Evolutionary conservation across 192 early-diverging fungal species (phyloP).

Genomic region (Oehlia diaphana): DNA sequence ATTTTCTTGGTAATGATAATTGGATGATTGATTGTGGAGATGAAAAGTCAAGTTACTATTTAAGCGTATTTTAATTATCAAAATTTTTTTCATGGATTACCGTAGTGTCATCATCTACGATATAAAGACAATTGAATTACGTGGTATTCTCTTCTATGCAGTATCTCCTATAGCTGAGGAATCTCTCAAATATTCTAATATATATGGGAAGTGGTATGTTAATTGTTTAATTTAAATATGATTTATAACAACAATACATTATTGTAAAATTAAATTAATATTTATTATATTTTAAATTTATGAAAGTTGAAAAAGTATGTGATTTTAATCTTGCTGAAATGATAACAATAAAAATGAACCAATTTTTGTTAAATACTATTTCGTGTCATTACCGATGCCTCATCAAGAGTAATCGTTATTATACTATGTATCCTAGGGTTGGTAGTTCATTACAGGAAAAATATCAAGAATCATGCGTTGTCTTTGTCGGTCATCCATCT

Average conservation of each 20-base stretch:
- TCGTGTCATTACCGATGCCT: conserved; percentile 41
- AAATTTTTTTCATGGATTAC: conserved; percentile 34
- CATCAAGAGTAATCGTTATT: conserved; percentile 48
- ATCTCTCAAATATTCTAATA: conserved; percentile 45
- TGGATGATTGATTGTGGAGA: conserved; percentile 72
- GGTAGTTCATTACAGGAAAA: conserved; percentile 28
- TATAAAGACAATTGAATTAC: too few relatives aligned
- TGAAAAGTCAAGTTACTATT: conserved; percentile 41
- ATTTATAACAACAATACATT: too few relatives aligned
- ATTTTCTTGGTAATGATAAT: conserved; percentile 72
- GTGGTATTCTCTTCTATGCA: too few relatives aligned
- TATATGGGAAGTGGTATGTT: background rate
- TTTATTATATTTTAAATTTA: too few relatives aligned
- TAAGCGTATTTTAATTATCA: background rate
- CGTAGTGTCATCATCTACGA: conserved; percentile 45
- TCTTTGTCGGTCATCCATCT: conserved; percentile 57
- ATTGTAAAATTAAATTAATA: too few relatives aligned
- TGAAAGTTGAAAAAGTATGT: too few relatives aligned
- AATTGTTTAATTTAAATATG: too few relatives aligned
- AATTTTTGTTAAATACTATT: background rate
- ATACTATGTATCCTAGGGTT: conserved; percentile 34
- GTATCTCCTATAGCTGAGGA: conserved; percentile 50
- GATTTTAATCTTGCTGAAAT: too few relatives aligned
- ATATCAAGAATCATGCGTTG: conserved; percentile 57
- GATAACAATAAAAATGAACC: too few relatives aligned